Evolutionary conservation across 2,329 filamentous ascomycete species (phyloP).

Genomic region (Dryadomyces sulphureus): DNA sequence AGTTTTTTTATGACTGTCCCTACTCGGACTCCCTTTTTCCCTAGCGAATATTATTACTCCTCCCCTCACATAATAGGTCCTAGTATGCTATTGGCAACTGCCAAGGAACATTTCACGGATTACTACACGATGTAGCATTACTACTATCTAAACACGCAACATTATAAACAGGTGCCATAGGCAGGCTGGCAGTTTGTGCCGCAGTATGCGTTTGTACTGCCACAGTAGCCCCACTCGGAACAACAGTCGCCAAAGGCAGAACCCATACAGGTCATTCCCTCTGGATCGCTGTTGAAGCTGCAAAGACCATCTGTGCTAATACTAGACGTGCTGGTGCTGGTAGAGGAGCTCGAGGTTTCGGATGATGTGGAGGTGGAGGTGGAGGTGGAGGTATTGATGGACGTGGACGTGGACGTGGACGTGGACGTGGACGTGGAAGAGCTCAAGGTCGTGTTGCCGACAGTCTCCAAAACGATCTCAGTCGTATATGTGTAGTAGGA

Average conservation of each 20-base stretch:
- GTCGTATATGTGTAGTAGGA: neutral
- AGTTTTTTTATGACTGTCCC: no score
- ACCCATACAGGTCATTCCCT: constrained; percentile 5
- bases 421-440: neutral
- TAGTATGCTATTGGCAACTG: no score
- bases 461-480: neutral
- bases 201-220: constrained; percentile 8
- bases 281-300: neutral
- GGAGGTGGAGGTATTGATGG: neutral
- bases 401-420: neutral
- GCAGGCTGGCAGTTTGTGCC: constrained; percentile 9
- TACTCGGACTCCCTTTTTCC: no score
- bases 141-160: neutral
- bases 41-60: no score
- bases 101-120: no score
- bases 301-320: neutral
- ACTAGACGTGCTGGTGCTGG: no score
- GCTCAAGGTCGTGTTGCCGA: neutral
- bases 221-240: constrained; percentile 9
- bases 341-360: neutral
- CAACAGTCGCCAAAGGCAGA: constrained; percentile 10
- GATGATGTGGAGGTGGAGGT: neutral
- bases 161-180: neutral
- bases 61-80: no score
- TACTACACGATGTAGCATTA: no score